phyloP scores from a whole-genome alignment of 176 grass and related monocot genomes.

The Urochloa ruziziensis region DNA sequence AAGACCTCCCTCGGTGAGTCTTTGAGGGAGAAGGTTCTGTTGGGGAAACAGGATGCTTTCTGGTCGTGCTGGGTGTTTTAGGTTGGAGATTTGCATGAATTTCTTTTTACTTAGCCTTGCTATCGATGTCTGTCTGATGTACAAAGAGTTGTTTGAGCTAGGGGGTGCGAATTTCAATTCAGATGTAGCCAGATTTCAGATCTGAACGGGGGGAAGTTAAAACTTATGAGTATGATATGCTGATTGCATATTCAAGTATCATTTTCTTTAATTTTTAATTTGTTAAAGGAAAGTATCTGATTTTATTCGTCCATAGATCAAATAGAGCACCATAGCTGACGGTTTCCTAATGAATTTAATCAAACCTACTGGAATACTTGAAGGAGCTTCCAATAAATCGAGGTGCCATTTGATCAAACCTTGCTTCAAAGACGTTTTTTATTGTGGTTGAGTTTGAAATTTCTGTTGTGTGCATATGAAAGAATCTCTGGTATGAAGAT shows the following conservation, averaged over 20 bases:
- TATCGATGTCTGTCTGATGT: background rate
- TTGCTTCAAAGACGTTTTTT: background rate
- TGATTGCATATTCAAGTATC: background rate
- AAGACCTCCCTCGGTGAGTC: background rate
- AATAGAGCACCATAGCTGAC: background rate
- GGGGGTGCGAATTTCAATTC: background rate
- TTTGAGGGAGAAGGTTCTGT: background rate
- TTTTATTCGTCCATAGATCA: background rate
- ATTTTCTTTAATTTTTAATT: too few relatives aligned
- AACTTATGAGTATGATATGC: background rate
- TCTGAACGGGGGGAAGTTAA: background rate
- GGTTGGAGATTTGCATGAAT: background rate
- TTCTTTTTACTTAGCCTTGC: background rate
- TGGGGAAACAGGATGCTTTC: background rate
- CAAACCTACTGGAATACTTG: too few relatives aligned
- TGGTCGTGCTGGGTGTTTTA: background rate
- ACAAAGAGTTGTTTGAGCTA: background rate
- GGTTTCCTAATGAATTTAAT: background rate
- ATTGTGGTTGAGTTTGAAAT: background rate
- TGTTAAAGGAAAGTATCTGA: too few relatives aligned
- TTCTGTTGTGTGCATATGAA: background rate
- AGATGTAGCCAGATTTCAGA: background rate
- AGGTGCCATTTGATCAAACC: background rate
- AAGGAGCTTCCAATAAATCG: too few relatives aligned
- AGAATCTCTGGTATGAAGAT: background rate